A percentile compares a stretch with the other conserved stretches of the same genome.
These are phyloP conservation scores for Golovinomyces cichoracearum DNA, from an alignment of 2,329 filamentous ascomycete genomes.

Conservation along the genomic window DNA sequence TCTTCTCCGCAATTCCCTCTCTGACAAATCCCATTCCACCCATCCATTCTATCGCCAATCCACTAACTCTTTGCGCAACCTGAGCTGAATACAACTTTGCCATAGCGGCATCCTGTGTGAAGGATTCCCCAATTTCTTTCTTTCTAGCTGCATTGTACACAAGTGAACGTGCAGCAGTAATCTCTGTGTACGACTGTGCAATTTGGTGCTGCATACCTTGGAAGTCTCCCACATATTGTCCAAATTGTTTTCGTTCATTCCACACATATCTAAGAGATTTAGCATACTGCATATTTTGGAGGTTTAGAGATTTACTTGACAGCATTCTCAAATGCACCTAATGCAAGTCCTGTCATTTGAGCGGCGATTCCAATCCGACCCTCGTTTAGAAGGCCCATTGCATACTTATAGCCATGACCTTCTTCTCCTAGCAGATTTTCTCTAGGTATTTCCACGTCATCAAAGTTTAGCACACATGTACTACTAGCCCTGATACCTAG, in stretches of 20 bases:
- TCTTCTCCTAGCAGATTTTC: constrained; percentile 70
- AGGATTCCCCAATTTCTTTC: constrained; percentile 92
- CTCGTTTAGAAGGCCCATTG: constrained; percentile 81
- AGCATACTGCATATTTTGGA: constrained; percentile 1
- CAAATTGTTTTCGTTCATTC: constrained; percentile 97
- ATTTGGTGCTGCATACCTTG: constrained; percentile 99
- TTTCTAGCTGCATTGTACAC: constrained; percentile 92
- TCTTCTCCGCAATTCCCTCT: constrained; percentile 93
- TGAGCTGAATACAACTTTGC: constrained; percentile 88
- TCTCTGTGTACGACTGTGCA: constrained; percentile 84
- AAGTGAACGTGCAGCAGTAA: constrained; percentile 66
- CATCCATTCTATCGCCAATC: constrained; percentile 93
- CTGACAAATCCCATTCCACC: constrained; percentile 96
- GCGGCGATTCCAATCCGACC: constrained; percentile 93
- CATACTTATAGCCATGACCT: constrained; percentile 93
- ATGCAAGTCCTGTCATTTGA: constrained; percentile 90
- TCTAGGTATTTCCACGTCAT: constrained; percentile 75
- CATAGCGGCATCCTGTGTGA: constrained; percentile 91
- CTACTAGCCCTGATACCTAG: constrained; percentile 86
- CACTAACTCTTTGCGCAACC: constrained; percentile 65
- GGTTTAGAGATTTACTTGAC: constrained; percentile 29
- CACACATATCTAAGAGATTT: constrained; percentile 45
- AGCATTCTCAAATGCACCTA: constrained; percentile 88
- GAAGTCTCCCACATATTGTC: constrained; percentile 78
- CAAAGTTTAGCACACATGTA: constrained; percentile 92